A percentile compares a stretch with the other conserved stretches of the same genome.
Conservation (phyloP, 768 basidiomycete species). For the Lanmaoa rubissima region DNA sequence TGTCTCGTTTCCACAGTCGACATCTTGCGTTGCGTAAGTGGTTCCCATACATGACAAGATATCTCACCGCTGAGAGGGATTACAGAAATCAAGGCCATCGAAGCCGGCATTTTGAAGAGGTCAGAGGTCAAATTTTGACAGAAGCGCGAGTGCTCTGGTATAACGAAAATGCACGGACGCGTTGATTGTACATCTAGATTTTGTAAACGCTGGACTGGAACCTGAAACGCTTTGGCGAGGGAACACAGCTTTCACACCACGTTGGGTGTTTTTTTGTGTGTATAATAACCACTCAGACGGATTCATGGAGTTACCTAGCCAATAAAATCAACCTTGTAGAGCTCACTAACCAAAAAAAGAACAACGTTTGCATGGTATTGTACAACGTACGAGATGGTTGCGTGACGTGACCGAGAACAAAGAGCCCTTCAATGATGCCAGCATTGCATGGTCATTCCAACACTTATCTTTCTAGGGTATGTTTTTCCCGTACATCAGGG, state of each 20-base stretch:
- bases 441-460: neutral
- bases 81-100: constrained; percentile 32
- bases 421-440: neutral
- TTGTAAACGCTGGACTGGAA: neutral
- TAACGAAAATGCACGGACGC: neutral
- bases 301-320: neutral
- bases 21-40: constrained; percentile 33
- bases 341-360: neutral
- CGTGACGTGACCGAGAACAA: neutral
- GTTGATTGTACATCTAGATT: neutral
- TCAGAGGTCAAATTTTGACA: constrained; percentile 21
- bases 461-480: neutral
- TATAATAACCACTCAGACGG: neutral
- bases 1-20: constrained; percentile 31
- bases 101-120: constrained; percentile 25
- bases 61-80: neutral
- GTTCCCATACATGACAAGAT: neutral
- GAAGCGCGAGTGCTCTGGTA: neutral
- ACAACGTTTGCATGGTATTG: neutral
- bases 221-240: neutral
- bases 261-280: neutral
- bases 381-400: constrained; percentile 5
- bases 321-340: neutral
- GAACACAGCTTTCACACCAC: neutral
- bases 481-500: constrained; percentile 13